Evolutionary conservation across 2,329 filamentous ascomycete species (phyloP), one percentile per base, ranked within the genome.

Genomic region (Aspergillus vadensis): DNA sequence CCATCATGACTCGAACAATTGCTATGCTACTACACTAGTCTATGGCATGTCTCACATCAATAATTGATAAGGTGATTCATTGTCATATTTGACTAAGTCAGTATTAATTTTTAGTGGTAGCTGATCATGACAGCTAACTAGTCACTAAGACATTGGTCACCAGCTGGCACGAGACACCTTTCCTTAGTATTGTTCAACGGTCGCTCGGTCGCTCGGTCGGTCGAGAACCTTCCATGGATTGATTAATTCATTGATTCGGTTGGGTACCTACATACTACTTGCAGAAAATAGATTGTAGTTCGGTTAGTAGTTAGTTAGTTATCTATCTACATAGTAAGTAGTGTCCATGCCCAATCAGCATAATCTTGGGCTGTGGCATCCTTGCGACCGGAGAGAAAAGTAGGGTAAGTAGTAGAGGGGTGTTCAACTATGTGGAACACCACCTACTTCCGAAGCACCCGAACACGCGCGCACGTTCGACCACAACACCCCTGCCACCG

Each of bases 181-280:
- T 27, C 25, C 25, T 30, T 30, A 30, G 27, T 30, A 12, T 36
- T 36, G 32, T 12, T 44, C 41, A 44, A 44, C 32, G 50, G 50
- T 47, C 32, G 50, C 32, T 47, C 39, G 52, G 30, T 32, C 12
- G 30, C 10, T 32, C 30, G 30, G 15, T 43, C 38, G 53, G 53
- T 55, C 53, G 39, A 55, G 53, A 55, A 55, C 53, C n/a, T 44
- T 38, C 41, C 19, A 43, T 19, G 41, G 39, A 43, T 4, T 19
- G 15, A 9, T n/a, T 10, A 43, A 36, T 15, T 14, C 5, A 36
- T 36, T 12, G 12, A 14, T 36, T 41, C 17, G 39, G 39, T 43
- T 43, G 41, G 19, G 19, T 23, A 44, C 19, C 12, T 23, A 44
- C 19, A 44, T 23, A 23, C 41, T 23, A 23, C 41, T 44, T 23